Evolutionary conservation across 495 filamentous ascomycete genomes (phyloP), one percentile per base, ranked within the genome.

Genomic region (Neurospora sp.): DNA sequence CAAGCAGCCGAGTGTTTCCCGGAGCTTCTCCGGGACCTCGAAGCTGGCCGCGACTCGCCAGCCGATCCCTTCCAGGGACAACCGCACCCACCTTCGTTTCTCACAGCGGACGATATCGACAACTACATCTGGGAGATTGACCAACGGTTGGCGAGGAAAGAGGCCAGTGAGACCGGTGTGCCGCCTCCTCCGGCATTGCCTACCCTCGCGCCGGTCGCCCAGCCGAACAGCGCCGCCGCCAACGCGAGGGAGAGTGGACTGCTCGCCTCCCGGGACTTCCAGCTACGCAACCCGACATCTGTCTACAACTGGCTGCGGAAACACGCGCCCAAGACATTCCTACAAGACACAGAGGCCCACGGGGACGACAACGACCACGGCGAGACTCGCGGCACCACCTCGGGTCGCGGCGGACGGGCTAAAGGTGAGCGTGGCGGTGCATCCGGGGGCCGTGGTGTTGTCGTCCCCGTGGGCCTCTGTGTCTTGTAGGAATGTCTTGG

Each of bases 251-350:
- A 65, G 22, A 65, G 53, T 65, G 53, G 53, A 0, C 53, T 65
- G 12, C 53, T 65, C 53, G 53, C 53, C 27, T 65, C 53, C 53
- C 70, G 86, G 78, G 91, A 94, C 70, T 85, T 89, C 45, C 85
- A 87, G 20, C 81, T 93, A 5, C 88, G 89, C 39, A 98, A 97
- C 76, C 93, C 92, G 0, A 90, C 92, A 44, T 93, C 91, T 37
- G 93, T 96, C 2, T 93, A 94, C 83, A 96, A 95, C 80, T 98
- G 94, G 94, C 83, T 98, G 31, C 88, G 92, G 41, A 89, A 89
- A 72, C 88, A 96, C 77, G 91, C 93, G 71, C 94, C 94, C 0
- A 89, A 94, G 72, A 90, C 91, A 27, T 96, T 94, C 82, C 82
- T 96, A 0, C 92, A 95, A 78, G 93, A 94, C 75, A 90, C 90